A percentile compares a stretch with the other conserved stretches of the same genome.
Conservation (phyloP, 441 rosid species). For the Isatis lusitanica region DNA sequence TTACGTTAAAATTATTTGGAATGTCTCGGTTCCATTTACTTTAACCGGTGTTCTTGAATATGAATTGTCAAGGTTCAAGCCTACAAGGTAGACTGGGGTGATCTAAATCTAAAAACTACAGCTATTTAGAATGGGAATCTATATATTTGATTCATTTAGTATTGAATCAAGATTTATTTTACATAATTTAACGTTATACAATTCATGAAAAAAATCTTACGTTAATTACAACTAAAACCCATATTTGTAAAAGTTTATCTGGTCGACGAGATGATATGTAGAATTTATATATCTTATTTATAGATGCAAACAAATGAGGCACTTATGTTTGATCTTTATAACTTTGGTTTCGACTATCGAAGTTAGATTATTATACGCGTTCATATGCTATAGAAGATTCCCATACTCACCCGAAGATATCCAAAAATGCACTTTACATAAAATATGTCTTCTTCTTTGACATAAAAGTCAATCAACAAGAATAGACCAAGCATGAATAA, state of each 20-base stretch:
- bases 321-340: not conserved
- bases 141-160: not conserved
- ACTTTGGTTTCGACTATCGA: not conserved
- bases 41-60: not conserved
- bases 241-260: not conserved
- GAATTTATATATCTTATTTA: not conserved
- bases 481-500: not conserved
- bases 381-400: not conserved
- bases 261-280: not conserved
- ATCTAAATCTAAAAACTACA: not conserved
- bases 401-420: not conserved
- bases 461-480: slow-evolving; percentile 23
- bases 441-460: not conserved
- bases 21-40: not conserved
- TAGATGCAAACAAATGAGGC: not conserved
- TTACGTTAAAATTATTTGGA: not conserved
- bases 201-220: not conserved
- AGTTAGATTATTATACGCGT: not conserved
- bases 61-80: not conserved
- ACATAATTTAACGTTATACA: not conserved
- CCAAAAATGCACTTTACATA: slow-evolving; percentile 28
- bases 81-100: not conserved
- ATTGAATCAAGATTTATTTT: not conserved
- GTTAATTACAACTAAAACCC: not conserved
- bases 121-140: not conserved